Evolutionary conservation across 139 green algal species (phyloP).

Genomic region (Chlamydomonas schloesseri): DNA sequence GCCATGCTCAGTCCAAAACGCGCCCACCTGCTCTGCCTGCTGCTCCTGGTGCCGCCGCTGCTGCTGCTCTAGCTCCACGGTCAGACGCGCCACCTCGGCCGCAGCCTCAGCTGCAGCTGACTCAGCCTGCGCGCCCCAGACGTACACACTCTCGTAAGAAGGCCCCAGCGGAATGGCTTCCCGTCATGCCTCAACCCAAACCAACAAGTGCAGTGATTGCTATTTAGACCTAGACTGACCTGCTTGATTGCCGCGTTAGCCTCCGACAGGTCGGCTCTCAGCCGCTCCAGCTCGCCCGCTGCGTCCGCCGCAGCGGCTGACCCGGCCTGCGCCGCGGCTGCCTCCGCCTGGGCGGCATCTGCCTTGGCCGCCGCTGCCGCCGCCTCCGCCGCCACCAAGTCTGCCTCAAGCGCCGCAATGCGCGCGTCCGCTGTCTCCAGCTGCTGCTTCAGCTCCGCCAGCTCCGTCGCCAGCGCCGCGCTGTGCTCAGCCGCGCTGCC

Average conservation of each 20-base stretch:
- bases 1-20: too few species aligned
- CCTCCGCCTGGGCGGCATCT: not conserved
- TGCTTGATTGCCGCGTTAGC: too few species aligned
- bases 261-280: too few species aligned
- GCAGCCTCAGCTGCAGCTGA: too few species aligned
- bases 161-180: too few species aligned
- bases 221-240: too few species aligned
- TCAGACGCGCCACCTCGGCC: too few species aligned
- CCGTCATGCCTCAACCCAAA: too few species aligned
- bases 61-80: not conserved
- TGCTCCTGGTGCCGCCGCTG: not conserved
- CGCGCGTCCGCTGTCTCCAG: not conserved
- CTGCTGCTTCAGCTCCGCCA: constrained; percentile 21
- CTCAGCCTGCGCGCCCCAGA: too few species aligned
- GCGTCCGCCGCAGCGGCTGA: not conserved
- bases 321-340: constrained; percentile 18
- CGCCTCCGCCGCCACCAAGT: not conserved
- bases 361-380: not conserved
- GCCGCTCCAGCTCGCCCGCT: too few species aligned
- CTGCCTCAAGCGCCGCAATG: not conserved
- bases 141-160: too few species aligned
- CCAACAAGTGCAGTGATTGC: too few species aligned
- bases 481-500: not conserved
- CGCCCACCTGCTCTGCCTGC: not conserved
- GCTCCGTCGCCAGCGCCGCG: not conserved